Base-by-base conservation (phyloP, 1,284 basidiomycete species). In the Austroboletus rostrupii region DNA sequence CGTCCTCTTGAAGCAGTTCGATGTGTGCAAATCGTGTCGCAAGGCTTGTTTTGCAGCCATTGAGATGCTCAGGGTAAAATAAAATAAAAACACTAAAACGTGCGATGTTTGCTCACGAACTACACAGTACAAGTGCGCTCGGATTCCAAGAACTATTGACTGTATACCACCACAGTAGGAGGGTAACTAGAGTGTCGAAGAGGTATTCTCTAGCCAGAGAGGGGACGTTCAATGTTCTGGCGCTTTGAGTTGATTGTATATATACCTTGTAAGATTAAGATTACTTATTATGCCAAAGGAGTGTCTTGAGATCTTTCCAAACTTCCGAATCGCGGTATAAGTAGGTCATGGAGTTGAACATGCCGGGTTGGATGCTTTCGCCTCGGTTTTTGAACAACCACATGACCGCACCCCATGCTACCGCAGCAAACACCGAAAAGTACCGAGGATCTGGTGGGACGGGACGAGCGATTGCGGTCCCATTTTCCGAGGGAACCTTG, bases 321-420 rank as follows among this genome's bases (percentile, higher is more conserved):
- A 70, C 68, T 52, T 90, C 83, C 17, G 85, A 88, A 61, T 90
- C 87, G 40, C 79, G 77, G 68, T 90, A 90, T 47, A 90, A 72
- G 66, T 90, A 90, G 13, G 68, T 74, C 82, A 90, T 90, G 19
- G 87, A 87, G 70, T 80, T 87, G 76, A 87, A 88, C 88, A 97
- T 91, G 46, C 96, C 95, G 5, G 91, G 89, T 66, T 99, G 93
- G 53, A 99, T 82, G 13, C 84, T 87, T 71, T 97, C 85, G 41
- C 91, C 83, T 29, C 83, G 76, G 68, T 96, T 79, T 61, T 85
- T 78, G 78, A 96, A 98, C 54, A 97, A 75, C 81, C 90, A 99
- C 96, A 99, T 98, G 43, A 97, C 93, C n/a, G 85, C 77, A 35
- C 92, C 96, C 96, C 96, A 99, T 33, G 87, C 83, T 29, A 97